Evolutionary conservation across 2,329 filamentous ascomycete species (phyloP).

Genomic region (Ceratocystis albifundus): DNA sequence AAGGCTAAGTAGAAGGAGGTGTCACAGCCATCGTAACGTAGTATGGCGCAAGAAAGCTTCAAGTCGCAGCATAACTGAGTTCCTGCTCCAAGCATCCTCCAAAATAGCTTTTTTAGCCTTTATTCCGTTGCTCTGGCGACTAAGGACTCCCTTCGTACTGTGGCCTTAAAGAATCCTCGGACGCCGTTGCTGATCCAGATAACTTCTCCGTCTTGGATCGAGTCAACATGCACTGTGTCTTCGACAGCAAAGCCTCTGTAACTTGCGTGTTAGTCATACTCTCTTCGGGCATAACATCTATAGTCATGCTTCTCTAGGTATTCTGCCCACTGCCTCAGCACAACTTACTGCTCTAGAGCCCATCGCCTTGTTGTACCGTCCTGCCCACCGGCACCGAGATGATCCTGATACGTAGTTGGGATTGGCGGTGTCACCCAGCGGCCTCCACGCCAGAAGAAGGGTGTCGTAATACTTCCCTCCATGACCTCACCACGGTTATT

Average conservation of each 20-base stretch:
- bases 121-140: not conserved
- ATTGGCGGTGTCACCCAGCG: slow-evolving; percentile 72
- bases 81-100: too few species aligned
- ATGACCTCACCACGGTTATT: slow-evolving; percentile 57
- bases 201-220: slow-evolving; percentile 58
- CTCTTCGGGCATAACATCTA: not conserved
- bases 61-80: too few species aligned
- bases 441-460: slow-evolving; percentile 63
- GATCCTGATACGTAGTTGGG: slow-evolving; percentile 30
- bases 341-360: slow-evolving; percentile 55
- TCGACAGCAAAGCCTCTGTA: slow-evolving; percentile 51
- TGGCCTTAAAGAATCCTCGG: slow-evolving; percentile 57
- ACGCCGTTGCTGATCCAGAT: slow-evolving; percentile 87
- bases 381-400: slow-evolving; percentile 58
- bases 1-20: not conserved
- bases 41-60: too few species aligned
- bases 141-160: slow-evolving; percentile 25
- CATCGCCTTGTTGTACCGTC: slow-evolving; percentile 72
- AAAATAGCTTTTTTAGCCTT: not conserved
- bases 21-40: too few species aligned
- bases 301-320: not conserved
- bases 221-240: slow-evolving; percentile 45
- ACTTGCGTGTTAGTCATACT: not conserved
- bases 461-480: slow-evolving; percentile 73
- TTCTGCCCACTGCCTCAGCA: too few species aligned